These are phyloP conservation scores for Magnusiomyces fungicola DNA, from an alignment of 1,139 yeast species.

Conservation along the genomic window DNA sequence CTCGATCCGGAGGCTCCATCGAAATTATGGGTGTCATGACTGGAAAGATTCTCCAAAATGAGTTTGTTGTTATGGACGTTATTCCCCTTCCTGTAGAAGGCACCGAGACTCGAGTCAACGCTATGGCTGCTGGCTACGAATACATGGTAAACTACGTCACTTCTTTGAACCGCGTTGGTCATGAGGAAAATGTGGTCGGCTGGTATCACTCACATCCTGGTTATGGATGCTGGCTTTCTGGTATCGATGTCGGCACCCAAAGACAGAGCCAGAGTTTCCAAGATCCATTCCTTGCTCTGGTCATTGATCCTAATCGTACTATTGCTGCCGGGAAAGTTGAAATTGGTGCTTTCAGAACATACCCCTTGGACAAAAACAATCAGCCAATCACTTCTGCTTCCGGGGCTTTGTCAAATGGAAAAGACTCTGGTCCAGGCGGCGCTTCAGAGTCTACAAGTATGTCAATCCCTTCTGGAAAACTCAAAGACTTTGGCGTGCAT, in stretches of 20 bases:
- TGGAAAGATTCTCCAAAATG: slow-evolving; percentile 55
- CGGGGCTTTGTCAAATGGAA: slow-evolving; percentile 7
- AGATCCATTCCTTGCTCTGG: slow-evolving; percentile 87
- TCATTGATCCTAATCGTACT: slow-evolving; percentile 76
- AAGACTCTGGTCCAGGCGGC: too few relatives aligned
- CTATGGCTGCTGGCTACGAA: slow-evolving; percentile 89
- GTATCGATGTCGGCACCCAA: slow-evolving; percentile 86
- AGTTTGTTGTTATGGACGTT: slow-evolving; percentile 70
- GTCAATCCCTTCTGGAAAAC: slow-evolving; percentile 41
- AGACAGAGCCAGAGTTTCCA: slow-evolving; percentile 75
- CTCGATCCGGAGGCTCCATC: slow-evolving; percentile 77
- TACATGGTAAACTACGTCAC: slow-evolving; percentile 83
- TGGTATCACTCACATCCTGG: slow-evolving; percentile 96
- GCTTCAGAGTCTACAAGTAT: neutral
- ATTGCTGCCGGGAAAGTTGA: slow-evolving; percentile 60
- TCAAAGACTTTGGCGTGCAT: slow-evolving; percentile 63
- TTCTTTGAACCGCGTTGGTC: slow-evolving; percentile 46
- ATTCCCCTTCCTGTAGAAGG: slow-evolving; percentile 92
- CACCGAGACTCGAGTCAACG: slow-evolving; percentile 92
- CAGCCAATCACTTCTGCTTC: slow-evolving; percentile 11
- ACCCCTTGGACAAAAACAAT: slow-evolving; percentile 40
- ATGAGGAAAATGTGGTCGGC: slow-evolving; percentile 66
- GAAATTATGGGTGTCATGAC: slow-evolving; percentile 95
- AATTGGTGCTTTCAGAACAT: slow-evolving; percentile 88
- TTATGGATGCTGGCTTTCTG: slow-evolving; percentile 93